Evolutionary conservation across 495 filamentous ascomycete genomes (phyloP), one percentile per base, ranked within the genome.

Genomic region (Xylaria flabelliformis): DNA sequence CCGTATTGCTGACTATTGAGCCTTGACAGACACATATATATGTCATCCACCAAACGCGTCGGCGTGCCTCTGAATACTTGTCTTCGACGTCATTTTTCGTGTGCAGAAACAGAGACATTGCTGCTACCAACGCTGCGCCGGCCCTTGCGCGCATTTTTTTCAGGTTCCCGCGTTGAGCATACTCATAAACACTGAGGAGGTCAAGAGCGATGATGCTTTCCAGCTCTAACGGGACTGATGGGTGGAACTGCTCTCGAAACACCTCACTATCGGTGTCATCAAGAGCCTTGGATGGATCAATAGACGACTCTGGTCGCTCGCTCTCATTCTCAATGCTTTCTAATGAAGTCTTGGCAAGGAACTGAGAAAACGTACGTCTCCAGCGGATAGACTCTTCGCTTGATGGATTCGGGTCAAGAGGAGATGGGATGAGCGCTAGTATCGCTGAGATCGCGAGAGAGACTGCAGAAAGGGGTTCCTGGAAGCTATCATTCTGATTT

Each of bases 41-140:
- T 66, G 88, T 90, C 88, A 90, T 89, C 88, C 88, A 90, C 88
- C 88, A 90, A 58, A 85, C 83, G 73, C 88, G 83, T 42, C 86
- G 80, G 74, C 84, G 84, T 59, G 87, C 87, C 74, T 90, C 88
- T 4, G 83, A 70, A 67, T 78, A 84, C 56, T 81, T 83, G 53
- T 85, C 84, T 72, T 87, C 82, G 29, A 84, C 82, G 8, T 84
- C 81, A n/a, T 76, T 80, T 44, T 80, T 76, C 2, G 79, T 76
- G 80, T 90, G 86, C 10, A 90, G 82, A 32, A 79, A 83, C 70
- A 88, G 81, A 59, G 86, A 83, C 77, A 88, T 79, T 24, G 88
- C 88, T 62, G 86, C 79, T 21, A 85, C 82, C 70, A 90, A 76
- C 24, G 88, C 88, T 69, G 89, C 87, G 15, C 87, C 83, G 1